phyloP scores from a whole-genome alignment of 108 stramenopile genomes.

The Fistulifera solaris region DNA sequence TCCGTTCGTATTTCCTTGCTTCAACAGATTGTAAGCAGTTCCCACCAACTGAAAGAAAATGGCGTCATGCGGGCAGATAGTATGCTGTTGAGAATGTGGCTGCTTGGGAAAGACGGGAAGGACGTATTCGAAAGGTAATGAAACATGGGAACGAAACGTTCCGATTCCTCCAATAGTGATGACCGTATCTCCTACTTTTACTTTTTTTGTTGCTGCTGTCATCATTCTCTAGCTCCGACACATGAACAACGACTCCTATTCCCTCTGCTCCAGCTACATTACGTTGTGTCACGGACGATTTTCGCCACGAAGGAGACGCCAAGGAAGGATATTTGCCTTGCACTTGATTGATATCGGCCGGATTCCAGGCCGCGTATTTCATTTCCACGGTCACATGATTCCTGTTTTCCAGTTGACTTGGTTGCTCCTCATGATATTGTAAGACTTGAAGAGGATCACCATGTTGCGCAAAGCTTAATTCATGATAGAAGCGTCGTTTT shows the following conservation, averaged over 20 bases:
- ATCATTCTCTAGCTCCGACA: too few species aligned
- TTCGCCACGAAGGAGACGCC: slow-evolving; percentile 3
- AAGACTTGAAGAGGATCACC: slow-evolving; percentile 4
- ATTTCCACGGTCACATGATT: slow-evolving; percentile 28
- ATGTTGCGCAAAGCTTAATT: background rate
- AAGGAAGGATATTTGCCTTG: slow-evolving; percentile 43
- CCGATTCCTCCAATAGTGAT: slow-evolving; percentile 9
- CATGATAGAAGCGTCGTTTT: slow-evolving; percentile 1
- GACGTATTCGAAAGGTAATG: slow-evolving; percentile 9
- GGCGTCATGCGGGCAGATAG: slow-evolving; percentile 13
- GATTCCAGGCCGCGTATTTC: slow-evolving; percentile 38
- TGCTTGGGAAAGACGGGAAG: slow-evolving; percentile 9
- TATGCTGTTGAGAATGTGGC: slow-evolving; percentile 6
- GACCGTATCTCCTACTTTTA: slow-evolving; percentile 11
- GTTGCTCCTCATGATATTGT: background rate
- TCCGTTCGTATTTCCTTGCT: slow-evolving; percentile 1
- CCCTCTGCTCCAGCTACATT: slow-evolving; percentile 39
- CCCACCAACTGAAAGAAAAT: slow-evolving; percentile 35
- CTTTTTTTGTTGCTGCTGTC: too few species aligned
- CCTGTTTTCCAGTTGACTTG: background rate
- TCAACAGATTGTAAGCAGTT: slow-evolving; percentile 36
- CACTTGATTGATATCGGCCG: slow-evolving; percentile 44
- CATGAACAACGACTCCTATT: slow-evolving; percentile 20
- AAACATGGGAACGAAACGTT: slow-evolving; percentile 31
- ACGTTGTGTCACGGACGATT: slow-evolving; percentile 10